Percentiles rank a stretch among this genome's conserved stretches.
Conservation (phyloP, 2,329 filamentous ascomycete genomes). For the Paecilomyces niveus region DNA sequence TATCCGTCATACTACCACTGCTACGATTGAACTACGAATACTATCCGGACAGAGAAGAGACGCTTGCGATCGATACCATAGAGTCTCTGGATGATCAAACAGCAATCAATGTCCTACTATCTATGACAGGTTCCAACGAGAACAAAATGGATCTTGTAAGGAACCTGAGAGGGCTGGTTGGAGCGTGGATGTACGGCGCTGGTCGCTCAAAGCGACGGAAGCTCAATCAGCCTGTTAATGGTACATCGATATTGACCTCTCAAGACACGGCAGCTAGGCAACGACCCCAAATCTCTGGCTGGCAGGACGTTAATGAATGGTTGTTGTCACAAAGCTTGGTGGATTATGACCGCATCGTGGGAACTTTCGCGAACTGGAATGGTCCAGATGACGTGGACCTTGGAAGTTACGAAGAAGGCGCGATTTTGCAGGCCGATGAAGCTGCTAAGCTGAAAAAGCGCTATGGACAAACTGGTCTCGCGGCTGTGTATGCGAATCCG, state of each 20-base stretch:
- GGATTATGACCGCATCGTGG: conserved; percentile 43
- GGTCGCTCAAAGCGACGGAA: conserved; percentile 48
- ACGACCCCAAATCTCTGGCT: conserved; percentile 33
- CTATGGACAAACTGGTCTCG: conserved; percentile 54
- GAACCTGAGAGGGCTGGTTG: conserved; percentile 53
- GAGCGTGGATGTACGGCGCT: conserved; percentile 57
- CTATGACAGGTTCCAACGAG: conserved; percentile 29
- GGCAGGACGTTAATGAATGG: conserved; percentile 56
- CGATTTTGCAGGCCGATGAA: conserved; percentile 37
- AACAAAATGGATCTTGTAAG: conserved; percentile 37
- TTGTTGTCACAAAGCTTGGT: conserved; percentile 46
- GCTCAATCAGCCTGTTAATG: conserved; percentile 26
- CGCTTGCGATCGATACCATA: conserved; percentile 44
- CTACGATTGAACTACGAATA: conserved; percentile 57
- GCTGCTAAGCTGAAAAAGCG: conserved; percentile 36
- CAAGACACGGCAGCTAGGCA: conserved; percentile 12
- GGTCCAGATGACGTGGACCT: conserved; percentile 54
- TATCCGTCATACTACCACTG: conserved; percentile 53
- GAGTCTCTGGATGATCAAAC: conserved; percentile 44
- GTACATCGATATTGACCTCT: conserved; percentile 20
- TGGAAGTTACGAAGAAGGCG: conserved; percentile 43
- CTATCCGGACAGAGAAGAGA: conserved; percentile 44
- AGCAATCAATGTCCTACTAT: conserved; percentile 49
- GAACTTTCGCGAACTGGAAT: conserved; percentile 50
- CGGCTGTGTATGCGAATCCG: conserved; percentile 50